A percentile compares a stretch with the other conserved stretches of the same genome.
These are phyloP conservation scores for Scleroderma bovista DNA, from an alignment of 768 basidiomycete genomes.

Conservation along the genomic window DNA sequence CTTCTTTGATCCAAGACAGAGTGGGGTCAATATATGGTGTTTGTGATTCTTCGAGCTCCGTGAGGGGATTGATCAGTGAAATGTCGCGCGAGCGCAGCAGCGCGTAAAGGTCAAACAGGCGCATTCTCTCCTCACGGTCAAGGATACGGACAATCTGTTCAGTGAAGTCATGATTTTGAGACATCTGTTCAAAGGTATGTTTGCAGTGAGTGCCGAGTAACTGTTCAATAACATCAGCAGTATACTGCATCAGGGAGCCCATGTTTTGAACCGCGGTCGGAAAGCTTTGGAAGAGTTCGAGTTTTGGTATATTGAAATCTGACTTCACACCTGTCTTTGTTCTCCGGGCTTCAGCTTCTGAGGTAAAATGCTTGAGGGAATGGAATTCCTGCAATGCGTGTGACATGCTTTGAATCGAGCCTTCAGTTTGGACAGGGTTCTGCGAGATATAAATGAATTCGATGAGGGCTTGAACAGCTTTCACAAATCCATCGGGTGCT, in stretches of 20 bases:
- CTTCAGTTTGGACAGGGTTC: conserved; percentile 5
- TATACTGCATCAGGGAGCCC: conserved; percentile 21
- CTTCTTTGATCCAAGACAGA: too few relatives aligned
- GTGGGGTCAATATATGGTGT: too few relatives aligned
- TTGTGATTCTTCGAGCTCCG: too few relatives aligned
- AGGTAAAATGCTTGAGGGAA: conserved; percentile 10
- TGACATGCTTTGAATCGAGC: conserved; percentile 5
- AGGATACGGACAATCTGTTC: conserved; percentile 15
- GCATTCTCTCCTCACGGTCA: conserved; percentile 5
- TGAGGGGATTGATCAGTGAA: too few relatives aligned
- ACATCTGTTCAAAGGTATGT: conserved; percentile 18
- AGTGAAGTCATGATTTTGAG: conserved; percentile 19
- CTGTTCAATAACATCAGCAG: conserved; percentile 23
- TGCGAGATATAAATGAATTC: conserved; percentile 26
- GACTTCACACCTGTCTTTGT: neutral
- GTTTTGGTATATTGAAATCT: conserved; percentile 23
- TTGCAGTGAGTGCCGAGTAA: conserved; percentile 26
- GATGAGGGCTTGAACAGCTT: conserved; percentile 8
- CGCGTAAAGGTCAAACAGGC: conserved; percentile 1
- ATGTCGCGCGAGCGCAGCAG: neutral
- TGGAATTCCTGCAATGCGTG: conserved; percentile 9
- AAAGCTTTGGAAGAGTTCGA: conserved; percentile 11
- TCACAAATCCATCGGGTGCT: neutral
- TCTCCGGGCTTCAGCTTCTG: conserved; percentile 2
- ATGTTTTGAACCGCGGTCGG: conserved; percentile 6